These are phyloP conservation scores for Ascoidea asiatica DNA, from an alignment of 805 yeast species.

Conservation along the genomic window DNA sequence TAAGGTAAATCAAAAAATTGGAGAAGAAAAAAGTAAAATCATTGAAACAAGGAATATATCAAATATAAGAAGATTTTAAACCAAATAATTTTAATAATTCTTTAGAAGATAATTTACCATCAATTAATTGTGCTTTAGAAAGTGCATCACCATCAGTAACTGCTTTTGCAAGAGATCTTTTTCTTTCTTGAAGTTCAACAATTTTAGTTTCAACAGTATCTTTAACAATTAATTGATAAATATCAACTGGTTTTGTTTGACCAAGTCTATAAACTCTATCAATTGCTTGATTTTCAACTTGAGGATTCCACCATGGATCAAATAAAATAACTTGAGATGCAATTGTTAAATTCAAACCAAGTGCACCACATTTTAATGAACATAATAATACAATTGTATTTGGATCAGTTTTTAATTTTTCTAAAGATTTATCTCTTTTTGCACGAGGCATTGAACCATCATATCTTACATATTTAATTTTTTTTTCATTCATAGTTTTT, in stretches of 20 bases:
- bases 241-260: slow-evolving; percentile 28
- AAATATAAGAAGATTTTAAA: no score
- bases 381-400: slow-evolving; percentile 22
- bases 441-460: slow-evolving; percentile 11
- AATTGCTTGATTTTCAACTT: slow-evolving; percentile 35
- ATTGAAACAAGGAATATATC: no score
- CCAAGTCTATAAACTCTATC: slow-evolving; percentile 38
- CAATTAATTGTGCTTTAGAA: slow-evolving; percentile 7
- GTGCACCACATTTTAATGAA: slow-evolving; percentile 29
- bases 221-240: slow-evolving; percentile 25
- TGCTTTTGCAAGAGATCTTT: slow-evolving; percentile 20
- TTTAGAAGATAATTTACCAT: slow-evolving; percentile 7
- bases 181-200: slow-evolving; percentile 20
- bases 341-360: slow-evolving; percentile 28
- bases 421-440: slow-evolving; percentile 15
- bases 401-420: slow-evolving; percentile 14
- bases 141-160: slow-evolving; percentile 18
- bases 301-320: slow-evolving; percentile 42
- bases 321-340: slow-evolving; percentile 28
- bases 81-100: slow-evolving; percentile 12
- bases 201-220: slow-evolving; percentile 28
- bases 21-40: no score
- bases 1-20: no score
- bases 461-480: not conserved
- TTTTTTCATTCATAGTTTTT: not conserved